Evolutionary conservation across 192 early-diverging fungal species (phyloP), one percentile per base, ranked within the genome.

Genomic region (Rhizoclosmatium globosum): DNA sequence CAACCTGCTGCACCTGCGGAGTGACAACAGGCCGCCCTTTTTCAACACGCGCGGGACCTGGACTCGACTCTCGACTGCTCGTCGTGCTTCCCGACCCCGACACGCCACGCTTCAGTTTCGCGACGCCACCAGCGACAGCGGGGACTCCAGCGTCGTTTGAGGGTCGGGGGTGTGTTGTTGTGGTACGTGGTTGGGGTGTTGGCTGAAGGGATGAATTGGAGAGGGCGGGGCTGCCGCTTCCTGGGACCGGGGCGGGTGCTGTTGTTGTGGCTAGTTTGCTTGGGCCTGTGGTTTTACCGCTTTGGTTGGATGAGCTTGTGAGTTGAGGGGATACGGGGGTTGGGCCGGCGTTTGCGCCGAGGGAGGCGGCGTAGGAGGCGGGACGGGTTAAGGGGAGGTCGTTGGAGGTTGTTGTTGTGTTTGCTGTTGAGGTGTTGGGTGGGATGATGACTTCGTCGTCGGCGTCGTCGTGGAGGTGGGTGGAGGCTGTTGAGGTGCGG

Each of bases 161-260:
- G 31, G 31, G 31, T 31, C 31, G 31, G 31, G 31, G 31, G 31
- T 31, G 31, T 31, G 31, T 31, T 31, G 31, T 0, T 31, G 31
- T 31, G 31, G 31, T 31, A 1, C 62, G 41, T 21, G 62, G 21
- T 64, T 64, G 21, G 21, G 41, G 21, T 6, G 21, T 64, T 64
- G 62, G 62, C 62, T 64, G 62, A 64, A 64, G 21, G 41, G 62
- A 41, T 39, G 21, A 64, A 64, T 42, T 23, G 7, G 62, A 23
- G 7, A 41, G 62, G 21, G 23, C 41, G 7, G 62, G 41, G 11
- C 23, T 42, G 11, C 41, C 31, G 31, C 62, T 39, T 64, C 62
- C 21, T 11, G 7, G 11, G 62, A 64, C 0, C 31, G 31, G 31
- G 31, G 31, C 31, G 31, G 31, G 31, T 31, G 31, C 31, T 31